Base-by-base conservation (phyloP, 768 basidiomycete genomes). In the Asterophora lycoperdoides region DNA sequence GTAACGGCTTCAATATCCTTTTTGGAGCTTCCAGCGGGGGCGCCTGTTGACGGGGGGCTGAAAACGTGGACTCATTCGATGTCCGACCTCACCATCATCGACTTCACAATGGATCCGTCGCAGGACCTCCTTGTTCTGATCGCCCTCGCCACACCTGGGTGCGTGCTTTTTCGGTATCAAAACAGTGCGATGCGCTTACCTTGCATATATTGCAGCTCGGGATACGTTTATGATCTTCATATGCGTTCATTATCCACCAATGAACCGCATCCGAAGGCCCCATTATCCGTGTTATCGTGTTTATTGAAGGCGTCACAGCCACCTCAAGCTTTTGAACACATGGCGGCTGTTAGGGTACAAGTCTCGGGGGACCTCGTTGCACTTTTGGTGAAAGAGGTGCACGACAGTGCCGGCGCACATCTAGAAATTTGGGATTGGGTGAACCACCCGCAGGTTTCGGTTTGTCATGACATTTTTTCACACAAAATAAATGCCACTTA, bases 41-140 rank as follows among this genome's bases (percentile, higher is more conserved):
- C 64, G 47, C 48, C 56, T 23, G 52, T 48, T 28, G 44, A 61
- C 18, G 55, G 54, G 17, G 46, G 60, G 26, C 49, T 69, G 49
- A 63, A 64, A 46, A 63, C 60, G 30, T 78, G 77, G 77, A 73
- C 70, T 1, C 74, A 78, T 51, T 41, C 60, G 19, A 73, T 76
- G 64, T 62, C 60, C 10, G 70, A 72, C 32, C 44, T 74, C 17
- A 68, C 64, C 37, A 70, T 78, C 48, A 68, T 78, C 19, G 79
- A 82, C 53, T 79, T 81, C 43, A 78, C 79, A 1, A 79, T 81
- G 72, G 78, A 78, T 62, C 77, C 76, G 9, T 65, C 70, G 4
- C 77, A 79, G 60, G 77, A 81, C 60, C 59, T 82, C 4, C 64
- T 80, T 13, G 74, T 78, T 10, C 70, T 81, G 10, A 72, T 80